Evolutionary conservation across 805 yeast genomes (phyloP), one percentile per base, ranked within the genome.

Genomic region (Candida ortonii): DNA sequence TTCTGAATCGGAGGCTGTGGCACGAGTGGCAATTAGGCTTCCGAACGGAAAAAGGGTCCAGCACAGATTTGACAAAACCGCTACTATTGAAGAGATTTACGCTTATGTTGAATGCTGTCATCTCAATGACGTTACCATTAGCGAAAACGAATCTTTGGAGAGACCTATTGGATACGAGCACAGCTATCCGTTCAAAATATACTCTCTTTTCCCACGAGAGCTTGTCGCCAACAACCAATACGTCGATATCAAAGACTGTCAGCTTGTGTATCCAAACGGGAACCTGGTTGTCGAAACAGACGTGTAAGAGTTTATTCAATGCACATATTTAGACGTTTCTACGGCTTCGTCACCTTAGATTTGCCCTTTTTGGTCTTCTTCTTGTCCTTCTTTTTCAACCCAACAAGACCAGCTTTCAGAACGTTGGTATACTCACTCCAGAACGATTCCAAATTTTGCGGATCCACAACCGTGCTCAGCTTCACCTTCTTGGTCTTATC

Each of bases 311-410:
- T 20, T 25, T 26, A 30, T 34, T 25, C 25, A 26, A 20, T 6
- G 15, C n/a, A n/a, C n/a, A n/a, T n/a, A n/a, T 19, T 26, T 26
- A 22, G 13, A 22, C 19, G 15, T 15, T 8, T 14, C 22, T 28
- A 29, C 20, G 29, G 30, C 29, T 47, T 41, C 15, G 38, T 35
- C 11, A 30, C 39, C 32, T 44, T 47, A 6, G 40, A 32, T 12
- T 41, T 28, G 25, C 30, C 56, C 57, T 67, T 45, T 62, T 68
- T 70, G 55, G 71, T 68, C 65, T 76, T 79, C 64, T 71, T 73
- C 33, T 85, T 86, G 40, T 84, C 86, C 65, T 85, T 87, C 73
- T 82, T 85, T 54, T 78, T 73, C 57, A 89, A 69, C 1, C 95
- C 96, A 3, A 65, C 64, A 58, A 84, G 76, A 4, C 93, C 89